Base-by-base conservation (phyloP, 2,329 filamentous ascomycete species). In the Verticillium dahliae region DNA sequence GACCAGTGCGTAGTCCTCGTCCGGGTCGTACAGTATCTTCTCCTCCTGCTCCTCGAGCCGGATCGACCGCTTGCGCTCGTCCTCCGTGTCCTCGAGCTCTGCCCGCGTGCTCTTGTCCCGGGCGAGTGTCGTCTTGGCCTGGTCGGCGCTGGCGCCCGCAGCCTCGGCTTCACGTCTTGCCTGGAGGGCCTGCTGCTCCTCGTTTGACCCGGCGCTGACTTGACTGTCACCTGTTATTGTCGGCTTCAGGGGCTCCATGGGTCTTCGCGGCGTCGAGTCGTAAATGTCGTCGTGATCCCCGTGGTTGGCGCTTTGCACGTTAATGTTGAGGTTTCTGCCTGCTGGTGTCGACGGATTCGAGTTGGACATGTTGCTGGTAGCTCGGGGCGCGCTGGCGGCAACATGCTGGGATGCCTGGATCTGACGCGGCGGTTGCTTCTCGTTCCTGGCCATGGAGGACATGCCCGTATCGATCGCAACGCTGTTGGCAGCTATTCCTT, bases 31-130 rank as follows among this genome's bases (percentile, higher is more conserved):
- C 10, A 78, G 73, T 31, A 85, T 85, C 74, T 85, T 84, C 71
- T 85, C 82, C 68, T 85, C 82, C 62, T 81, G 79, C 7, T 75
- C 72, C 18, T 75, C 71, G 9, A 80, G 70, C 55, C 79, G 71
- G 61, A 76, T 69, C 62, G 75, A 78, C 34, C 80, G 76, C 71
- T 78, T 76, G 62, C 77, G 75, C 45, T 80, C 77, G 34, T 80
- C 77, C 60, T 74, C 75, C 22, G 74, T 75, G 61, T 77, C 72
- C 57, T 78, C 77, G 5, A 80, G 68, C 61, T 80, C 78, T 69
- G 65, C 68, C 55, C 67, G 71, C 61, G 63, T 66, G 62, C 33
- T 63, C 62, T 15, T 68, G 55, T 59, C 66, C 52, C 56, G 58
- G n/a, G 62, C 50, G 27, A 52, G 45, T 18, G 45, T 52, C n/a